phyloP scores from a whole-genome alignment of 2,329 filamentous ascomycete genomes.

The Fonsecaea pugnacius region DNA sequence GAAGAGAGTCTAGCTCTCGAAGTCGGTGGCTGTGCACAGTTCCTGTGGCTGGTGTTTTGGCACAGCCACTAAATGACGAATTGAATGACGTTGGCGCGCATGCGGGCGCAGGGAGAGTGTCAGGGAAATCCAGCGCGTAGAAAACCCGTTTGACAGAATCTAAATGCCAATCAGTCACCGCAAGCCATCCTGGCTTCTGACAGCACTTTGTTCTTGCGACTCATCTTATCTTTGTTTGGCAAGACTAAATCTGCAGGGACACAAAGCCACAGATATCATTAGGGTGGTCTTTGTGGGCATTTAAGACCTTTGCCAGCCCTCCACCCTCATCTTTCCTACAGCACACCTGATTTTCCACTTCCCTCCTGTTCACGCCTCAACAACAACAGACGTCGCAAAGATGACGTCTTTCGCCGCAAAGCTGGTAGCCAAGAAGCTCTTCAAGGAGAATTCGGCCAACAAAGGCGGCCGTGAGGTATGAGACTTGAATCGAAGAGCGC shows the following conservation, averaged over 20 bases:
- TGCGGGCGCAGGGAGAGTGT: slow-evolving; percentile 3
- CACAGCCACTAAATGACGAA: slow-evolving; percentile 14
- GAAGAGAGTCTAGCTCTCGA: background rate
- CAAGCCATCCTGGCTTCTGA: slow-evolving; percentile 20
- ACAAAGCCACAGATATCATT: slow-evolving; percentile 20
- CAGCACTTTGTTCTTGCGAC: slow-evolving; percentile 10
- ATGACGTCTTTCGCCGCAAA: slow-evolving; percentile 63
- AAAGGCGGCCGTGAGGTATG: slow-evolving; percentile 63
- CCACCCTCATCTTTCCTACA: slow-evolving; percentile 6
- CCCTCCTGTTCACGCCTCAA: background rate
- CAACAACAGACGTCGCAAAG: slow-evolving; percentile 33
- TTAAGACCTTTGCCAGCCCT: slow-evolving; percentile 1
- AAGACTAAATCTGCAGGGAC: slow-evolving; percentile 17
- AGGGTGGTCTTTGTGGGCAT: slow-evolving; percentile 11
- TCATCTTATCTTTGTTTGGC: slow-evolving; percentile 27
- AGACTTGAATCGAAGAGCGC: background rate
- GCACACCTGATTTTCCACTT: background rate
- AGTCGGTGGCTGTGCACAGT: background rate
- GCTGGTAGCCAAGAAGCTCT: slow-evolving; percentile 60
- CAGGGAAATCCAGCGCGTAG: slow-evolving; percentile 26
- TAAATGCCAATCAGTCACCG: slow-evolving; percentile 20
- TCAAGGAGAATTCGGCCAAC: slow-evolving; percentile 62
- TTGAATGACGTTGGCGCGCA: background rate
- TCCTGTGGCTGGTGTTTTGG: slow-evolving; percentile 1
- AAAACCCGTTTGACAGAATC: slow-evolving; percentile 6